Evolutionary conservation across 768 basidiomycete genomes (phyloP), one percentile per base, ranked within the genome.

Genomic region (Tylopilus felleus): DNA sequence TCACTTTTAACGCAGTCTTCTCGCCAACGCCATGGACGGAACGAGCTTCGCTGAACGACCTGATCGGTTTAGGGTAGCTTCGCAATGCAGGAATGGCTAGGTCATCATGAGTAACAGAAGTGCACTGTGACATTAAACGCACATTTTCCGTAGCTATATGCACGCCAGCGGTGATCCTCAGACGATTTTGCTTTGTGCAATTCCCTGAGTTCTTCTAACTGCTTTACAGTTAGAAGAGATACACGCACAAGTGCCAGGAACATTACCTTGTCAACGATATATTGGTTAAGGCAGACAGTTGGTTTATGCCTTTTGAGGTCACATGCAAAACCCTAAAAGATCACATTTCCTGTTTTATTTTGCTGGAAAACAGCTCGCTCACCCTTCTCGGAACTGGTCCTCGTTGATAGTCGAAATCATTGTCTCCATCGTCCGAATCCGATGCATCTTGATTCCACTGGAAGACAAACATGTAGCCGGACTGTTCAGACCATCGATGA

Each of bases 1-100:
- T 70, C 21, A 78, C 91, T 78, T 93, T 93, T 25, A 73, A 63
- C 5, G 88, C 89, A 0, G 90, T 92, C 70, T 87, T 92, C 29
- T 81, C 76, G 1, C 87, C 91, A 17, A 92, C 77, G 3, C 85
- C 84, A 6, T 64, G 69, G 40, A 93, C 78, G 6, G 71, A 66
- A 5, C 73, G 72, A 7, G 90, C 90, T 62, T 92, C 82, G 17
- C 74, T 75, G 40, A 74, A 74, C 1, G 80, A 78, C 44, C 67
- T 74, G 60, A 93, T 86, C 7, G 81, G 80, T 51, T 71, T 78
- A 1, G 80, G 81, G 60, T 85, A 73, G 39, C 72, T 75, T 28
- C 78, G 75, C 19, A 92, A 56, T 0, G 80, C 78, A 1, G 80
- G 76, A 28, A 90, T 83, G 45, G 79, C 89, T 89, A 47, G 9